Evolutionary conservation across 441 rosid genomes (phyloP).

Genomic region (Pelargonium myrrhifolium): DNA sequence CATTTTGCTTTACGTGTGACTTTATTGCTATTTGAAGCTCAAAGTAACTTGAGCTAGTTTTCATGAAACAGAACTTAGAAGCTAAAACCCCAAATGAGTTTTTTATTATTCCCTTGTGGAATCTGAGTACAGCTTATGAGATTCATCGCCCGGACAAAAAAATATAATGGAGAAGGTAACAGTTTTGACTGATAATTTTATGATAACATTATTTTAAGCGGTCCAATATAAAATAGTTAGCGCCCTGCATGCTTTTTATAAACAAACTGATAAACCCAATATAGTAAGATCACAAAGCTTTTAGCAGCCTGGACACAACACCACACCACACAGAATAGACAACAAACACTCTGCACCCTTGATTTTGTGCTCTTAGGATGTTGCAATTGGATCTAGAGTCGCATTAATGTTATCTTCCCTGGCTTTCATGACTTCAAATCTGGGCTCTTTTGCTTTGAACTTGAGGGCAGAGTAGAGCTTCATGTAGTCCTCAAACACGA

Average conservation of each 20-base stretch:
- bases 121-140: background rate
- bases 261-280: background rate
- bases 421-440: constrained; percentile 66
- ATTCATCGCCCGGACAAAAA: background rate
- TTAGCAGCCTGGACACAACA: background rate
- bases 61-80: background rate
- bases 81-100: too few relatives aligned
- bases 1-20: background rate
- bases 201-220: background rate
- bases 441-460: constrained; percentile 81
- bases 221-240: background rate
- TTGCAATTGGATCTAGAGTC: background rate
- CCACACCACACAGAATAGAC: background rate
- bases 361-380: background rate
- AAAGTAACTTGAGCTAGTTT: background rate
- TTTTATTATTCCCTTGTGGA: background rate
- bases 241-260: background rate
- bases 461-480: constrained; percentile 70
- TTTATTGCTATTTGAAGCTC: background rate
- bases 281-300: background rate
- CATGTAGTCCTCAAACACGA: constrained; percentile 86
- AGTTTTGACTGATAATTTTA: background rate
- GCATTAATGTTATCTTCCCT: background rate
- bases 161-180: background rate
- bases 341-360: background rate